These are phyloP conservation scores for Didymosphaeria variabile DNA, from an alignment of 2,329 filamentous ascomycete species.

Conservation along the genomic window DNA sequence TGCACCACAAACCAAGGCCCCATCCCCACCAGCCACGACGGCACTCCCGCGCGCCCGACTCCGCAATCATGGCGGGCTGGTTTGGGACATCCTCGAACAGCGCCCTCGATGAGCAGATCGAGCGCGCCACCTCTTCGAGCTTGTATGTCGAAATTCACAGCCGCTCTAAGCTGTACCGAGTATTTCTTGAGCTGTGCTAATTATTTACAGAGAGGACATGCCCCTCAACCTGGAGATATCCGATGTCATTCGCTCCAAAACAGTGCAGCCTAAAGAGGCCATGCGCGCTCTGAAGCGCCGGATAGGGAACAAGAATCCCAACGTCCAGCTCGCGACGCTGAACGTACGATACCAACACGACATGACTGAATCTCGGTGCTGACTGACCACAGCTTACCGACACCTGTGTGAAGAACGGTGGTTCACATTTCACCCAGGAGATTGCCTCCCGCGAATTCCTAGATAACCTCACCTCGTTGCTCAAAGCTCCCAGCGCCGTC, in stretches of 20 bases:
- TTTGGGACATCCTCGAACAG: constrained; percentile 83
- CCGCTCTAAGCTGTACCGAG: neutral
- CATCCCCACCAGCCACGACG: constrained; percentile 2
- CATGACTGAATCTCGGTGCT: constrained; percentile 16
- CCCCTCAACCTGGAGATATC: constrained; percentile 97
- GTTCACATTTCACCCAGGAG: constrained; percentile 91
- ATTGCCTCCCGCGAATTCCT: constrained; percentile 98
- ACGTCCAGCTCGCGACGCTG: constrained; percentile 92
- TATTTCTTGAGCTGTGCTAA: constrained; percentile 20
- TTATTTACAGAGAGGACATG: constrained; percentile 80
- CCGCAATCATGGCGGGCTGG: constrained; percentile 84
- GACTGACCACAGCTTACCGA: constrained; percentile 76
- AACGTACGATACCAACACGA: constrained; percentile 67
- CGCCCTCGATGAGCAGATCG: constrained; percentile 95
- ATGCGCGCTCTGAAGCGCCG: constrained; percentile 95
- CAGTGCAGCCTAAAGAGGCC: constrained; percentile 94
- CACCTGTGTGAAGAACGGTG: constrained; percentile 98
- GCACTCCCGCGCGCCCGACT: constrained; percentile 9
- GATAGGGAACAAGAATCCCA: constrained; percentile 97
- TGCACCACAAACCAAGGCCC: neutral
- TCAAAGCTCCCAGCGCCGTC: constrained; percentile 78
- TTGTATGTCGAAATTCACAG: constrained; percentile 66
- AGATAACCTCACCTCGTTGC: constrained; percentile 91
- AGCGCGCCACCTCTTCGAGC: constrained; percentile 92
- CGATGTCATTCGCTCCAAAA: constrained; percentile 96